Conservation (phyloP, 805 yeast species). For the Kodamaea hsintzibuensis region DNA sequence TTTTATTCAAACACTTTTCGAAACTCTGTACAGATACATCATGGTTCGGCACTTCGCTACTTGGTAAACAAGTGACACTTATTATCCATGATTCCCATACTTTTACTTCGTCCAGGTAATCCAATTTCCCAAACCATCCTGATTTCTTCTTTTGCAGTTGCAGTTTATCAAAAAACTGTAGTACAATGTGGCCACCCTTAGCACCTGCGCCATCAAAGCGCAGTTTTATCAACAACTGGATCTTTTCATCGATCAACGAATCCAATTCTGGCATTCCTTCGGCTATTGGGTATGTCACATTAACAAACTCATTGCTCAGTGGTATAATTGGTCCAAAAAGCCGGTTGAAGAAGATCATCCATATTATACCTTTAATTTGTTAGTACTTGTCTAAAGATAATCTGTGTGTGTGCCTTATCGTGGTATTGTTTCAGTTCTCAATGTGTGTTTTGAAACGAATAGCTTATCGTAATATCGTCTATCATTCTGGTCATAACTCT, state of each 20-base stretch:
- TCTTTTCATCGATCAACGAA: conserved; percentile 36
- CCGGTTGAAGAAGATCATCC: conserved; percentile 69
- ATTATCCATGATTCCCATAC: conserved; percentile 77
- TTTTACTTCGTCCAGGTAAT: conserved; percentile 36
- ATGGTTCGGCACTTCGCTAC: conserved; percentile 18
- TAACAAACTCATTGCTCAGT: conserved; percentile 52
- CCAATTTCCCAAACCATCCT: conserved; percentile 54
- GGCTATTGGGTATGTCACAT: conserved; percentile 58
- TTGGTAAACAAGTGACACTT: conserved; percentile 39
- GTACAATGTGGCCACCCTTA: conserved; percentile 32
- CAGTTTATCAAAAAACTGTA: conserved; percentile 41
- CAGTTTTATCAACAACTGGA: conserved; percentile 31
- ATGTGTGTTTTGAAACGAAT: no score
- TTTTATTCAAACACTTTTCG: conserved; percentile 41
- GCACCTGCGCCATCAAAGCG: conserved; percentile 22
- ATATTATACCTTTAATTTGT: conserved; percentile 48
- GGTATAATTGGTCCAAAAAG: conserved; percentile 67
- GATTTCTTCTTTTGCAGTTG: conserved; percentile 42
- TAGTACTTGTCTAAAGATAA: conserved; percentile 3
- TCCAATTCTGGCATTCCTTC: conserved; percentile 52
- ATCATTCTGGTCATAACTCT: no score
- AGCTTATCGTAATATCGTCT: no score
- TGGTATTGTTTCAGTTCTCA: no score
- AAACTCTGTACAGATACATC: conserved; percentile 39
- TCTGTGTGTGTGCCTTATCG: no score